Evolutionary conservation across 495 filamentous ascomycete genomes (phyloP), one percentile per base, ranked within the genome.

Genomic region (Talaromyces ruber): DNA sequence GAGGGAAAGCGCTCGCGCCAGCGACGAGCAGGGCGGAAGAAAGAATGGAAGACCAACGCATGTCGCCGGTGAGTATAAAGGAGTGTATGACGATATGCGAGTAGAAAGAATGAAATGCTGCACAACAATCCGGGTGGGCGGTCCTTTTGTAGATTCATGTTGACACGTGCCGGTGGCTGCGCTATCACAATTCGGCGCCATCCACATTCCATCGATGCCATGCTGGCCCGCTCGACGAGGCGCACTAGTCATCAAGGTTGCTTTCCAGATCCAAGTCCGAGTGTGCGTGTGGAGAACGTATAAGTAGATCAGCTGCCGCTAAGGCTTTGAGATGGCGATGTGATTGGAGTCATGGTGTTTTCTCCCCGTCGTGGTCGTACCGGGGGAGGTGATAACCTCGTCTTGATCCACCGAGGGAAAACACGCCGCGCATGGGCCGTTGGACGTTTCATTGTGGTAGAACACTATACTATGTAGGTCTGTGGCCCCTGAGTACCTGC

Each of bases 11-110:
- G 59, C 59, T 60, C 45, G 43, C 58, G 45, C 59, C 59, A 50
- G 59, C 59, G 59, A 52, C 59, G 45, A 60, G 59, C 59, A 60
- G 28, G 25, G 43, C 59, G 7, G 25, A 29, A 52, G 25, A 52
- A 52, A 60, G 59, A 60, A 52, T 14, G 45, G 45, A 50, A 50
- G 59, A 37, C 59, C 59, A 50, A 21, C 43, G 59, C 59, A 60
- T 60, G 18, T 60, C 59, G 59, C 59, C 28, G 25, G 16, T 16
- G 29, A 8, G 11, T 52, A 30, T 51, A 50, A 60, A 60, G 59
- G 59, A 60, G 29, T 50, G 59, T 60, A 30, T 29, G 28, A 21
- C 24, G 57, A 47, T 45, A 39, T 26, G 14, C 30, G 45, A 14
- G 12, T 47, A 59, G 22, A 5, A 0, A 37, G 18, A 59, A 26